Base-by-base conservation (phyloP, 441 rosid species). In the Gossypium lobatum region DNA sequence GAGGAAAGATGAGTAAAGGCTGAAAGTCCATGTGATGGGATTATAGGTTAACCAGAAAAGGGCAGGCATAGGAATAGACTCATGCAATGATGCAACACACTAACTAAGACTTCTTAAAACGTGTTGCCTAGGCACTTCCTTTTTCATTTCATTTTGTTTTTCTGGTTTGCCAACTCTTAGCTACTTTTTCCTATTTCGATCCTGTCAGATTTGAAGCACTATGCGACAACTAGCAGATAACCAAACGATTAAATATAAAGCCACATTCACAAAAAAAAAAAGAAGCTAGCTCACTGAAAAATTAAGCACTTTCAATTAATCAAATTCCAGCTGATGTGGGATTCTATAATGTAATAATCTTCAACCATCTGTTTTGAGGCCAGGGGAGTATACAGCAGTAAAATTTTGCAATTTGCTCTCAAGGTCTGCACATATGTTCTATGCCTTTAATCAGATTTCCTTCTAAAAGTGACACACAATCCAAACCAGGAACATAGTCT, bases 111-210 rank as follows among this genome's bases (percentile, higher is more conserved):
- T n/a, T 25, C 9, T 48, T 23, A 9, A 23, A 25, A 39, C 59
- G 28, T 67, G 16, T 67, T n/a, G 11, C 28, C 71, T 46, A n/a
- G 28, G 71, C 17, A 45, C 11, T 45, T 6, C 37, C 10, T 23
- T 46, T 21, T 23, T 59, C 34, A 13, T 59, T 66, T 13, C 37
- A n/a, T 46, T 66, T 11, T 25, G 8, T 25, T 46, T 66, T 14
- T 7, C 39, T 23, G 71, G 17, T 48, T 46, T 46, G 57, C 39
- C 7, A 66, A 66, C n/a, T 46, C 50, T 13, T 46, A 23, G 18
- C 58, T 66, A 46, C 39, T 46, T 57, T 67, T 67, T 50, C 42
- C 72, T 67, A 50, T 67, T 67, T 50, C 59, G 28, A 67, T 48
- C 45, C 57, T 39, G 46, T 42, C 28, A 45, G n/a, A 46, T 42